These are phyloP conservation scores for Arthrobotrys pseudoclavata DNA, from an alignment of 2,329 filamentous ascomycete species.

Conservation along the genomic window DNA sequence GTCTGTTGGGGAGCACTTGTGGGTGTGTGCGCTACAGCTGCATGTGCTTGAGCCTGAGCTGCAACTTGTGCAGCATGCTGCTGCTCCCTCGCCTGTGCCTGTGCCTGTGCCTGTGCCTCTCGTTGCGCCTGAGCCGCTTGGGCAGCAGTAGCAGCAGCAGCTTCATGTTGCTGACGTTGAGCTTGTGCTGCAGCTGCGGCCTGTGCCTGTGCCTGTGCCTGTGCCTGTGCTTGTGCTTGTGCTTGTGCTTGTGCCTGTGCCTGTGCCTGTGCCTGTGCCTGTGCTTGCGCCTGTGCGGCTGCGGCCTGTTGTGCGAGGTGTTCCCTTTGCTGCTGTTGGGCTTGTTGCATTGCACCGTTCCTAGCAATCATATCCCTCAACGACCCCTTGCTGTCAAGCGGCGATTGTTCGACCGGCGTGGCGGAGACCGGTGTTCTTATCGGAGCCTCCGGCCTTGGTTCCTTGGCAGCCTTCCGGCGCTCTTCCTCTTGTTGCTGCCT, in stretches of 20 bases:
- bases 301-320: conserved; percentile 67
- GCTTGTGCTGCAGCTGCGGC: conserved; percentile 24
- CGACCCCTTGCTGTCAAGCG: conserved; percentile 69
- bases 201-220: conserved; percentile 43
- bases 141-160: conserved; percentile 27
- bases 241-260: conserved; percentile 33
- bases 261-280: conserved; percentile 53
- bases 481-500: conserved; percentile 62
- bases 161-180: conserved; percentile 26
- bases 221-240: conserved; percentile 49
- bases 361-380: conserved; percentile 62
- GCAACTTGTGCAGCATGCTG: conserved; percentile 46
- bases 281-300: conserved; percentile 47
- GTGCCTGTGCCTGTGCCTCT: conserved; percentile 49
- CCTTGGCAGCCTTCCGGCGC: conserved; percentile 61
- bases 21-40: conserved; percentile 39
- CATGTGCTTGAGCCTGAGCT: conserved; percentile 32
- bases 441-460: conserved; percentile 47
- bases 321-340: conserved; percentile 69
- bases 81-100: conserved; percentile 43
- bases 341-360: conserved; percentile 65
- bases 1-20: conserved; percentile 56
- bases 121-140: conserved; percentile 45
- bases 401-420: conserved; percentile 65
- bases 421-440: conserved; percentile 70